Conservation (phyloP, 164 flowering plant genomes). For the Euptelea pleiosperma region DNA sequence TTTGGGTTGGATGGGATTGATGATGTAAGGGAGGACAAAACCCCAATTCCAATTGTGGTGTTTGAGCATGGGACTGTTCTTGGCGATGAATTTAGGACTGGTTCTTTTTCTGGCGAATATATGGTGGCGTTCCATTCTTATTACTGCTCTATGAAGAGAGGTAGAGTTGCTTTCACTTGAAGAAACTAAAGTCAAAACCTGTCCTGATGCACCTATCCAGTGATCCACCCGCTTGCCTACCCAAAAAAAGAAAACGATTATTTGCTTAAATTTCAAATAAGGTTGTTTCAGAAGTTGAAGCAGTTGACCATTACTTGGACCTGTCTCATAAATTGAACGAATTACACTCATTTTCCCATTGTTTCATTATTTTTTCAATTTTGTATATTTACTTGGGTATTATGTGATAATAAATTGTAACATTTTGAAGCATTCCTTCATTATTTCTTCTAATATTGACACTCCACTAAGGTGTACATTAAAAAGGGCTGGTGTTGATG, state of each 20-base stretch:
- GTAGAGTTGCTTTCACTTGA: background rate
- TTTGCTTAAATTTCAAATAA: background rate
- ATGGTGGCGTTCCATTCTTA: background rate
- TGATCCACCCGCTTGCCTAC: no score
- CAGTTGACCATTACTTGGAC: no score
- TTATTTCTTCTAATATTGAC: no score
- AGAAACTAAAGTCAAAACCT: slow-evolving; percentile 8
- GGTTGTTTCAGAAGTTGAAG: no score
- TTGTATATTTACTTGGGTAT: slow-evolving; percentile 6
- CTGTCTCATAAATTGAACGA: background rate
- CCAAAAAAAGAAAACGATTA: no score
- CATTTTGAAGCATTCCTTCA: no score
- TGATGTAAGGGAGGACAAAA: no score
- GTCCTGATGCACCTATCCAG: no score
- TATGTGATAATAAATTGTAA: no score
- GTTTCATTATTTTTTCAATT: slow-evolving; percentile 9
- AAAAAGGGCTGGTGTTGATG: no score
- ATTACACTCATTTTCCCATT: slow-evolving; percentile 8
- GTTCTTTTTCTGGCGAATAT: background rate
- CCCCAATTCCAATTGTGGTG: no score
- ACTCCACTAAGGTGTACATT: no score
- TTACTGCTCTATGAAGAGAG: background rate
- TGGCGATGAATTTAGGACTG: background rate
- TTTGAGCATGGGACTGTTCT: background rate
- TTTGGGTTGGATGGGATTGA: slow-evolving; percentile 22